Conservation (phyloP, 768 basidiomycete species). For the Hysterangium stoloniferum region DNA sequence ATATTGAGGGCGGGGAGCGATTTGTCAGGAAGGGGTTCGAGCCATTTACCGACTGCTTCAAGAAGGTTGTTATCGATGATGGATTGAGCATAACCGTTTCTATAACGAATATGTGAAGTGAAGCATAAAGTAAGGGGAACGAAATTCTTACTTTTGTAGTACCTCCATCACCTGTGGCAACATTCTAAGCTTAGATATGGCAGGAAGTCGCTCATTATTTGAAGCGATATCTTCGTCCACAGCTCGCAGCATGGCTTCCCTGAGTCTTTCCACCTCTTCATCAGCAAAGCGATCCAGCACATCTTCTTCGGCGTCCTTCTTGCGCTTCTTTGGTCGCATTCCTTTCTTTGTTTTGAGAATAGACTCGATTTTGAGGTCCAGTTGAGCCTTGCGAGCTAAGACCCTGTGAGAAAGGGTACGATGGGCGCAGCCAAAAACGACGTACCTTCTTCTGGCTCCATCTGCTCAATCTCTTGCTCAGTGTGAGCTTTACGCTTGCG, state of each 20-base stretch:
- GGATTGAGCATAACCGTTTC: slow-evolving; percentile 78
- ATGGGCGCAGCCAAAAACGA: slow-evolving; percentile 7
- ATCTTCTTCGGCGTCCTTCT: slow-evolving; percentile 77
- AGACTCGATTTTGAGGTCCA: slow-evolving; percentile 81
- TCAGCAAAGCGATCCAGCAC: slow-evolving; percentile 83
- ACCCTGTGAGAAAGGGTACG: neutral
- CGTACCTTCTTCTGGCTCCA: slow-evolving; percentile 73
- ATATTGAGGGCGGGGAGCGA: slow-evolving; percentile 95
- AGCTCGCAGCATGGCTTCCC: slow-evolving; percentile 80
- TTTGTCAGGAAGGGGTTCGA: slow-evolving; percentile 89
- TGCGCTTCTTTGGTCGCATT: slow-evolving; percentile 46
- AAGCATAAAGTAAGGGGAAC: neutral
- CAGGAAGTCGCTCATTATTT: slow-evolving; percentile 75
- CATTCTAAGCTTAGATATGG: slow-evolving; percentile 73
- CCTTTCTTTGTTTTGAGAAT: slow-evolving; percentile 78
- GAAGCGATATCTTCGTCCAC: slow-evolving; percentile 78
- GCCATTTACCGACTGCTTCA: slow-evolving; percentile 82
- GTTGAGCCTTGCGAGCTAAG: slow-evolving; percentile 63
- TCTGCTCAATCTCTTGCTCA: slow-evolving; percentile 58
- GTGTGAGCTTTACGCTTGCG: slow-evolving; percentile 51
- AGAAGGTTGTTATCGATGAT: slow-evolving; percentile 94
- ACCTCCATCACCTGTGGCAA: slow-evolving; percentile 89
- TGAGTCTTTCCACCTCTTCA: slow-evolving; percentile 83
- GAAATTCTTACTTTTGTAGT: slow-evolving; percentile 71
- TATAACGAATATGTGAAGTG: slow-evolving; percentile 25